phyloP scores from a whole-genome alignment of 2,329 filamentous ascomycete genomes.

The Trichoderma sp. region DNA sequence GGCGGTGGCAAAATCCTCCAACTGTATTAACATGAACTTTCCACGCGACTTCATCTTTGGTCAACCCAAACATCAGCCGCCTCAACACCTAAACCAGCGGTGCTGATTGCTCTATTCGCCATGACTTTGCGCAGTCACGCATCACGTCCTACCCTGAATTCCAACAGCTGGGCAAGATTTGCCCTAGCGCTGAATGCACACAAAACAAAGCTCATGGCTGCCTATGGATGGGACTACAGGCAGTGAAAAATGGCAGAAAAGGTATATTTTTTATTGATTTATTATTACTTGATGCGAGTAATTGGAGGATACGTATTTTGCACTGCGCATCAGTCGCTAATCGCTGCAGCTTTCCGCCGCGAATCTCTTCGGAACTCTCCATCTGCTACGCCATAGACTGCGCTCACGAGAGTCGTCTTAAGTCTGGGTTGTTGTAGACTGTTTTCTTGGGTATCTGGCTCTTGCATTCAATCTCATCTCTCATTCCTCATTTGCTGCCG shows the following conservation, averaged over 20 bases:
- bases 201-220: not conserved
- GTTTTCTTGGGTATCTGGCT: conserved; percentile 11
- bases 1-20: not conserved
- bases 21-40: not conserved
- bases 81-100: not conserved
- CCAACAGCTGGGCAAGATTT: not conserved
- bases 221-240: not conserved
- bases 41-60: not conserved
- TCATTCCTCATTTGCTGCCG: not conserved
- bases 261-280: not conserved
- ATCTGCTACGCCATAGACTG: not conserved
- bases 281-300: not conserved
- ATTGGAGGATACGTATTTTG: not conserved
- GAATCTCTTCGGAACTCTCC: not conserved
- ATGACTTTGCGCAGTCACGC: not conserved
- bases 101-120: not conserved
- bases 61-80: not conserved
- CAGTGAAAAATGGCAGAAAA: not conserved
- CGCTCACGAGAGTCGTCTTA: not conserved
- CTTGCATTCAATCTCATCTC: not conserved
- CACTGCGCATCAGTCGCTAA: not conserved
- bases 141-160: not conserved
- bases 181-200: not conserved
- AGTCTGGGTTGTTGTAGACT: not conserved
- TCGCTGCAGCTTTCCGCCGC: not conserved